Conservation (phyloP, 176 grass and related monocot species). For the Zoysia japonica region DNA sequence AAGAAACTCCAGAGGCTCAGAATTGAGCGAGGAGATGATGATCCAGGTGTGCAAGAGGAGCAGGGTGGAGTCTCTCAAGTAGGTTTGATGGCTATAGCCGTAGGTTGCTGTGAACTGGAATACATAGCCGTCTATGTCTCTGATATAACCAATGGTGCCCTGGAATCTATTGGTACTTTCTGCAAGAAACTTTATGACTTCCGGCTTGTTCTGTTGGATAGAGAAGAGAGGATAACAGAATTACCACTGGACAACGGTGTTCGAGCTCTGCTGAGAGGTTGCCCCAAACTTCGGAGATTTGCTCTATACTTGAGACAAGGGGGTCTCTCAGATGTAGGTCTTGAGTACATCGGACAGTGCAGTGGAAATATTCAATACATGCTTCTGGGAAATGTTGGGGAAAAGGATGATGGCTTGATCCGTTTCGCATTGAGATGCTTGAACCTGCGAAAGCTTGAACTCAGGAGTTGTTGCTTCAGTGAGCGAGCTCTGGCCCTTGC, state of each 20-base stretch:
- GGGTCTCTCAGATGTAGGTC: slow-evolving; percentile 84
- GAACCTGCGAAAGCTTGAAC: slow-evolving; percentile 76
- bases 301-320: slow-evolving; percentile 84
- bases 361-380: slow-evolving; percentile 77
- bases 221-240: slow-evolving; percentile 72
- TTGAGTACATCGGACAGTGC: slow-evolving; percentile 68
- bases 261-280: slow-evolving; percentile 62
- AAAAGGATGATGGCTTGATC: slow-evolving; percentile 68
- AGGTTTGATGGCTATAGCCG: slow-evolving; percentile 63
- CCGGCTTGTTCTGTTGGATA: slow-evolving; percentile 81
- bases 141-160: slow-evolving; percentile 81
- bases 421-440: slow-evolving; percentile 62
- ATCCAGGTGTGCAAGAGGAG: slow-evolving; percentile 74
- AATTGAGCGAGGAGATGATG: slow-evolving; percentile 87
- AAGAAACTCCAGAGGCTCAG: slow-evolving; percentile 81
- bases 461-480: slow-evolving; percentile 88
- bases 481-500: slow-evolving; percentile 73
- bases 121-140: slow-evolving; percentile 81
- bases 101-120: slow-evolving; percentile 72
- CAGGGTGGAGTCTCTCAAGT: slow-evolving; percentile 76
- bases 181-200: slow-evolving; percentile 79
- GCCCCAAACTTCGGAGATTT: slow-evolving; percentile 77
- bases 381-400: slow-evolving; percentile 80
- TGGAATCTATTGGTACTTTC: slow-evolving; percentile 82
- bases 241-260: slow-evolving; percentile 82